Conservation (phyloP, 2,329 filamentous ascomycete species). For the Dichotomopilus funicola region DNA sequence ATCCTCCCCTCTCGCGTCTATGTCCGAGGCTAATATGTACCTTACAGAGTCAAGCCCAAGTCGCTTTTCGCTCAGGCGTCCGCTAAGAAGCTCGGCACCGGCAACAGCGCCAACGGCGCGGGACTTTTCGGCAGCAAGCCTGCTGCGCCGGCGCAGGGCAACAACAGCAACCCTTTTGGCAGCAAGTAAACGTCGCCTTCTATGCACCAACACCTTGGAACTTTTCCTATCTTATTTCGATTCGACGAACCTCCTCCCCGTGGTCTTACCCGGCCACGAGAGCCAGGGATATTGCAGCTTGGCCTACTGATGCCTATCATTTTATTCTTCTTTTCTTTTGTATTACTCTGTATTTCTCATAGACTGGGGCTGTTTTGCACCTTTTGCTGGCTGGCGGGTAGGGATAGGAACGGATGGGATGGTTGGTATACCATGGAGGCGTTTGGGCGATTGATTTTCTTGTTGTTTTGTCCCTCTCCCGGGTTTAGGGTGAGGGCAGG, state of each 20-base stretch:
- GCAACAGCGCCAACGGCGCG: conserved; percentile 25
- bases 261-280: not conserved
- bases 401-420: not conserved
- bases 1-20: not conserved
- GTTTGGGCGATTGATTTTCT: not conserved
- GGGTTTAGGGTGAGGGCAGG: not conserved
- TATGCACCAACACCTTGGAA: not conserved
- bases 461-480: not conserved
- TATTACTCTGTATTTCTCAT: not conserved
- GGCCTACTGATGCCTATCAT: not conserved
- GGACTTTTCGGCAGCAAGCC: conserved; percentile 29
- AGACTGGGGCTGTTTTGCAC: not conserved
- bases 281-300: not conserved
- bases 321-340: not conserved
- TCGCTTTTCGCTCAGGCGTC: conserved; percentile 62
- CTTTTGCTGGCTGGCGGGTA: too few relatives aligned
- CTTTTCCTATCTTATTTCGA: not conserved
- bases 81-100: conserved; percentile 52
- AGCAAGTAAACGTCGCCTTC: not conserved
- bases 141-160: not conserved
- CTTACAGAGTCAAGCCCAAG: conserved; percentile 54
- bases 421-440: conserved; percentile 7
- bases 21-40: not conserved
- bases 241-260: not conserved
- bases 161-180: conserved; percentile 3